These are phyloP conservation scores for Hortaea werneckii DNA, from an alignment of 2,329 filamentous ascomycete species.

Conservation along the genomic window DNA sequence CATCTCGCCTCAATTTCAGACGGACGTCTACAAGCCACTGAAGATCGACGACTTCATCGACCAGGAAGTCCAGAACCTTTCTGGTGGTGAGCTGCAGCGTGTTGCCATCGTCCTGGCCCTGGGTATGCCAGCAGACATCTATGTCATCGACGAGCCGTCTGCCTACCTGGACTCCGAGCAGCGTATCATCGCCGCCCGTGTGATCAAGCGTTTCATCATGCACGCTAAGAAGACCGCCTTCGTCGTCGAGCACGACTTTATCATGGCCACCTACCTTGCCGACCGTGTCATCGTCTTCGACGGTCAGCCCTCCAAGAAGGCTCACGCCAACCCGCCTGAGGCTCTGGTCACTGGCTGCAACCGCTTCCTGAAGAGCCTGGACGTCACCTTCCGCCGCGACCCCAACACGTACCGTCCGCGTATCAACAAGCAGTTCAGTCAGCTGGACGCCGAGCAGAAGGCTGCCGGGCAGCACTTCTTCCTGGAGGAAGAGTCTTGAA, in stretches of 20 bases:
- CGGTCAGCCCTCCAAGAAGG: conserved; percentile 77
- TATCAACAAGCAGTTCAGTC: conserved; percentile 95
- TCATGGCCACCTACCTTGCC: conserved; percentile 76
- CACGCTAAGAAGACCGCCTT: conserved; percentile 99
- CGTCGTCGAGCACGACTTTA: conserved; percentile 99
- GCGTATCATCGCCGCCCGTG: conserved; percentile 91
- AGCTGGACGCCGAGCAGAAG: conserved; percentile 98
- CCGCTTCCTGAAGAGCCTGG: conserved; percentile 87
- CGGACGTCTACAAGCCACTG: conserved; percentile 97
- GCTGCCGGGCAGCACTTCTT: conserved; percentile 92
- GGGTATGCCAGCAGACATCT: conserved; percentile 91
- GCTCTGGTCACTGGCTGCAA: conserved; percentile 94
- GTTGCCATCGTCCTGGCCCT: conserved; percentile 97
- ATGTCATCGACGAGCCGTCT: conserved; percentile 94
- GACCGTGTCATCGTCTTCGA: conserved; percentile 99
- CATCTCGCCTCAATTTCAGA: conserved; percentile 96
- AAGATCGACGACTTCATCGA: conserved; percentile 99
- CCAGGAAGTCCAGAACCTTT: conserved; percentile 97
- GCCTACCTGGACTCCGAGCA: conserved; percentile 98
- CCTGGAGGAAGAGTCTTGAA: conserved; percentile 76
- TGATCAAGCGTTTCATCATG: conserved; percentile 99
- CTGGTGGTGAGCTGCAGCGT: conserved; percentile 98
- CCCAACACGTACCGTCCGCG: conserved; percentile 91
- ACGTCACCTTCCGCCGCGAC: conserved; percentile 97
- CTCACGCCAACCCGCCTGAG: conserved; percentile 82